Base-by-base conservation (phyloP, 177 flowering plant genomes). In the Vitis hybrid region DNA sequence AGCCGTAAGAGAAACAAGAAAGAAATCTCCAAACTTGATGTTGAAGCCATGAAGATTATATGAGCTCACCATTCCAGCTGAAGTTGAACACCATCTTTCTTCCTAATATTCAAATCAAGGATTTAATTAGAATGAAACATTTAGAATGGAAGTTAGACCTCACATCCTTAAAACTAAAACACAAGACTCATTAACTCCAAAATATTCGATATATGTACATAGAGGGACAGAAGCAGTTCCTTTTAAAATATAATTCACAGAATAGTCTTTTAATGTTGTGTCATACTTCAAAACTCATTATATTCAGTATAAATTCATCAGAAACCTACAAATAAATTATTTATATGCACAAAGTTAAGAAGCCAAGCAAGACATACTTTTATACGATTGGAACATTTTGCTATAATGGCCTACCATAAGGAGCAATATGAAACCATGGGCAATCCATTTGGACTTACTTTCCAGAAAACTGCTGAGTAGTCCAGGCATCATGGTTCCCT, bases 401-500 rank as follows among this genome's bases (percentile, higher is more conserved):
- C n/a, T n/a, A 70, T n/a, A 2, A 61, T 61, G 20, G 65, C 4
- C 15, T 39, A 39, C 45, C 8, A 39, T 39, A 39, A 7, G 45
- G 45, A 39, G 45, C 45, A 5, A 39, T 39, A 39, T 39, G 45
- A 39, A 39, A 39, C 45, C 45, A 6, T 39, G 45, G 45, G 5
- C 57, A 33, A 13, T n/a, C 51, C 18, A 67, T 5, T 10, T 55
- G 45, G 62, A 69, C 85, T 81, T 77, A 91, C 97, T 84, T 86
- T 69, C 52, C 65, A 10, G 90, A 79, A 69, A 90, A 87, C 60
- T 81, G 77, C 53, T 70, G 79, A 63, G 97, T 94, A 10, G 55
- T 68, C 97, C 97, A 94, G 29, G 89, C 71, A 81, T 94, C 98
- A 84, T 94, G 98, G 76, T 94, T 94, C 55, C 97, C 97, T 73